Evolutionary conservation across 2,329 filamentous ascomycete species (phyloP).

Genomic region (Nakataea oryzae): DNA sequence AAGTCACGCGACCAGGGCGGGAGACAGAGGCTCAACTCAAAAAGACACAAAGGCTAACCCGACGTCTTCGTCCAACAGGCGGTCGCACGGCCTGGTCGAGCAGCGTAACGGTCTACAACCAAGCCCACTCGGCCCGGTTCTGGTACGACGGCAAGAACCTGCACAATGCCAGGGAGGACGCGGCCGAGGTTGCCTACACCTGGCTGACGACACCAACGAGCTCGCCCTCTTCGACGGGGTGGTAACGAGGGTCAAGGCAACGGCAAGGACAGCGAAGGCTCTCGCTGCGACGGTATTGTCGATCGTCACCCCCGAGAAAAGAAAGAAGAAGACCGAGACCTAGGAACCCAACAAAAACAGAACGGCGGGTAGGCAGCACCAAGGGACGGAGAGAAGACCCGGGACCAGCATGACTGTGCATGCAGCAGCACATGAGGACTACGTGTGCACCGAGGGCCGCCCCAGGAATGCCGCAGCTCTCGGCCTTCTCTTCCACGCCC

Average conservation of each 20-base stretch:
- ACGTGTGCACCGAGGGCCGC: background rate
- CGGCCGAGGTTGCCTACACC: conserved; percentile 69
- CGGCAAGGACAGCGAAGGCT: background rate
- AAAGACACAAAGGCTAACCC: background rate
- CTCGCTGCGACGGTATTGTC: background rate
- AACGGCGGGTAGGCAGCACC: background rate
- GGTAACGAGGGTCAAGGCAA: background rate
- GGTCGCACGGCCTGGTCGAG: conserved; percentile 88
- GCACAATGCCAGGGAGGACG: conserved; percentile 82
- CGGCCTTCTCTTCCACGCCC: background rate
- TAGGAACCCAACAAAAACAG: background rate
- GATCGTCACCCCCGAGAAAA: too few species aligned
- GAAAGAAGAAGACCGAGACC: background rate
- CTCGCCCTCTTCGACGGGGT: conserved; percentile 19
- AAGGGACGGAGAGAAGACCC: background rate
- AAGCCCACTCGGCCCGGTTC: conserved; percentile 60
- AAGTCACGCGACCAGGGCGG: background rate
- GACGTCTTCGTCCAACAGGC: conserved; percentile 37
- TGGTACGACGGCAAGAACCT: conserved; percentile 89
- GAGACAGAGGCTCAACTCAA: too few species aligned
- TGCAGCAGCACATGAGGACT: background rate
- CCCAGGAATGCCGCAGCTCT: background rate
- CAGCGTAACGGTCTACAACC: conserved; percentile 60
- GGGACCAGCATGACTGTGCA: background rate
- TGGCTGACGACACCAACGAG: conserved; percentile 29